Conservation (phyloP, 345 rosid species). For the Hibiscus mutabilis region DNA sequence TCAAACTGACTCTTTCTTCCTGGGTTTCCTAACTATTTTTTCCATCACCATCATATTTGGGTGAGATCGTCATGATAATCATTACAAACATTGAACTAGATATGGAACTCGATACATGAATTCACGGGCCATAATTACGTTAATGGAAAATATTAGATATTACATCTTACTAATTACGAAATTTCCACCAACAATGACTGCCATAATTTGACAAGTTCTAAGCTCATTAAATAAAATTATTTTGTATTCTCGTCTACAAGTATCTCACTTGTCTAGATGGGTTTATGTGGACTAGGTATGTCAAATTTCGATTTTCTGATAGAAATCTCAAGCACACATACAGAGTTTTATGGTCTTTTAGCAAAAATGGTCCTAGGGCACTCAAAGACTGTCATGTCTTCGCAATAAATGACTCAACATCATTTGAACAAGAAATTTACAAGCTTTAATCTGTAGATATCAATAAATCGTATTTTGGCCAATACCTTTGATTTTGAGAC, state of each 20-base stretch:
- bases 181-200: neutral
- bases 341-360: no score
- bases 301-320: neutral
- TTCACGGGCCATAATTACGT: neutral
- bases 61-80: neutral
- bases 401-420: neutral
- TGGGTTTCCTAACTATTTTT: neutral
- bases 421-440: neutral
- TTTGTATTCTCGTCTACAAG: neutral
- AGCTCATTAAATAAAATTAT: neutral
- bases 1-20: neutral
- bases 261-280: neutral
- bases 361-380: no score
- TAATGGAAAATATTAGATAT: neutral
- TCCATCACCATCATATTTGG: neutral
- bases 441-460: neutral
- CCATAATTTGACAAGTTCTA: neutral
- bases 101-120: neutral
- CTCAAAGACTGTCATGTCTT: neutral
- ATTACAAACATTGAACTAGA: neutral
- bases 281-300: neutral
- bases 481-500: neutral
- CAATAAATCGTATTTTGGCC: neutral
- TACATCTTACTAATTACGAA: neutral
- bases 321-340: neutral